These are phyloP conservation scores for Vigna hirtella DNA, from an alignment of 306 rosid species.

Conservation along the genomic window DNA sequence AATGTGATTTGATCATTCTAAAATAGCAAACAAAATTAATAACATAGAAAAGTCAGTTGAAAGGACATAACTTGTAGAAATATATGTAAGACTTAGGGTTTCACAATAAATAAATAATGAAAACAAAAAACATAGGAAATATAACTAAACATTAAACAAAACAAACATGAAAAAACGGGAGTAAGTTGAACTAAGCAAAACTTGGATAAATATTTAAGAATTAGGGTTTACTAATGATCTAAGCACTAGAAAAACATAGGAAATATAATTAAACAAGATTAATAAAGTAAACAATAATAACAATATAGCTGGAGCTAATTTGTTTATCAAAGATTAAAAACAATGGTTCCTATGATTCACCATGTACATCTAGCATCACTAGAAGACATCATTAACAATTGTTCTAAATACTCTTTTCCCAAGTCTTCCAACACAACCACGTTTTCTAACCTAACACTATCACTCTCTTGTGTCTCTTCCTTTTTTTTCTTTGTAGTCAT, in stretches of 20 bases:
- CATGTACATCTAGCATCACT: constrained; percentile 42
- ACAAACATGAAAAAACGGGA: too few relatives aligned
- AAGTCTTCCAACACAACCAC: constrained; percentile 87
- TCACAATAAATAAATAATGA: too few relatives aligned
- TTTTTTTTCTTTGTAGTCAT: constrained; percentile 56
- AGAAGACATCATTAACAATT: constrained; percentile 65
- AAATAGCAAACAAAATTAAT: neutral
- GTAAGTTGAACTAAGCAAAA: neutral
- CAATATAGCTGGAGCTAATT: neutral
- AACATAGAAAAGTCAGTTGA: too few relatives aligned
- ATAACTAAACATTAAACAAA: too few relatives aligned
- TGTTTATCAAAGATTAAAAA: neutral
- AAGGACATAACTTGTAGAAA: too few relatives aligned
- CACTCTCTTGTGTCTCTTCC: constrained; percentile 20
- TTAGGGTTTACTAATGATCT: neutral
- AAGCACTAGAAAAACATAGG: neutral
- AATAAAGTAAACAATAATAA: neutral
- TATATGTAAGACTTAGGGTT: too few relatives aligned
- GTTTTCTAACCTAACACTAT: constrained; percentile 52
- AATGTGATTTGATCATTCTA: neutral
- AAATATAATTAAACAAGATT: neutral
- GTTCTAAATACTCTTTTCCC: constrained; percentile 88
- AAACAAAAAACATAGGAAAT: too few relatives aligned
- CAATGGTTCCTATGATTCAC: constrained; percentile 1
- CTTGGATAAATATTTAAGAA: neutral